Conservation (phyloP, 2,329 filamentous ascomycete genomes). For the Pezicula neosporulosa region DNA sequence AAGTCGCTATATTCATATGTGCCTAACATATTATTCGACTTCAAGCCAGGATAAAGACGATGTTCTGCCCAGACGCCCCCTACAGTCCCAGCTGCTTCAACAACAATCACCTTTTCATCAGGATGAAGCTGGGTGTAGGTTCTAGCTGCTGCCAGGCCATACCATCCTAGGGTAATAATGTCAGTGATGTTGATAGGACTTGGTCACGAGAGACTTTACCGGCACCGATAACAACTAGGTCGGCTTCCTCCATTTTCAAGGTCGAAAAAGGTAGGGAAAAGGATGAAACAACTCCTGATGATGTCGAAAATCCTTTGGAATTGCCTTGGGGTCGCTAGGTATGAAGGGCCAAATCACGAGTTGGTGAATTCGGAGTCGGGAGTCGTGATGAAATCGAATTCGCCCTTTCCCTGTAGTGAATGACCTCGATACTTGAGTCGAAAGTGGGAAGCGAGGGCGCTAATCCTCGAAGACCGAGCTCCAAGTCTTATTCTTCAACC, state of each 20-base stretch:
- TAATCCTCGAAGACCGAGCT: no score
- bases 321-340: no score
- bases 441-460: no score
- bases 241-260: constrained; percentile 10
- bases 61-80: constrained; percentile 70
- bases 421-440: no score
- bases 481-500: no score
- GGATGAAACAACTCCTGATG: no score
- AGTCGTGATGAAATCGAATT: no score
- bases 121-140: constrained; percentile 58
- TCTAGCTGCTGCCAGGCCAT: constrained; percentile 59
- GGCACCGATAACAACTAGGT: constrained; percentile 38
- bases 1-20: constrained; percentile 74
- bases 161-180: constrained; percentile 36
- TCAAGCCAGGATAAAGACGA: constrained; percentile 65
- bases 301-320: no score
- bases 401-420: no score
- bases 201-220: constrained; percentile 33
- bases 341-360: no score
- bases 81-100: constrained; percentile 53
- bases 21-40: constrained; percentile 71
- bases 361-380: no score
- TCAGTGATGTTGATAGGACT: constrained; percentile 1
- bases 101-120: constrained; percentile 48
- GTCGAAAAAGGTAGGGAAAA: no score